Conservation (phyloP, 2,329 filamentous ascomycete genomes). For the Aspergillus transmontanensis region DNA sequence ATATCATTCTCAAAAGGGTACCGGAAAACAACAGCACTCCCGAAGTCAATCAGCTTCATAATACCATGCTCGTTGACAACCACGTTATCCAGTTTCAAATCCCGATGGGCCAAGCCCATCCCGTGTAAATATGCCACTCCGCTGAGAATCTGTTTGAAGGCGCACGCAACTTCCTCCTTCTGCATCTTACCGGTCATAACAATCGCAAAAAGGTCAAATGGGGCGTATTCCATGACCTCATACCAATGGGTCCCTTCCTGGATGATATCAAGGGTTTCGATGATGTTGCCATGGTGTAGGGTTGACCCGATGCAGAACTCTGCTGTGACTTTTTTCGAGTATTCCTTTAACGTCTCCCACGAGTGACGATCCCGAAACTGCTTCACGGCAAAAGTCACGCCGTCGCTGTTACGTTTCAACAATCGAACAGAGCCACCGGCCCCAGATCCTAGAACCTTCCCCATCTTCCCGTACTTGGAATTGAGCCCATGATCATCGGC, state of each 20-base stretch:
- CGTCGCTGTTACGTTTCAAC: conserved; percentile 91
- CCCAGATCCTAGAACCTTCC: conserved; percentile 88
- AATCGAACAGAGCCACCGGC: conserved; percentile 92
- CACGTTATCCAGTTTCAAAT: conserved; percentile 96
- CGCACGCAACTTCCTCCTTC: conserved; percentile 85
- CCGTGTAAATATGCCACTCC: conserved; percentile 93
- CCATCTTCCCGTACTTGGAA: conserved; percentile 94
- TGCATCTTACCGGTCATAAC: conserved; percentile 99
- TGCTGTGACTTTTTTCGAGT: conserved; percentile 96
- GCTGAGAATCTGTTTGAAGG: conserved; percentile 90
- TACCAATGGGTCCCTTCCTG: conserved; percentile 95
- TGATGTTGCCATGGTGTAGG: conserved; percentile 95
- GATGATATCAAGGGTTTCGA: conserved; percentile 95
- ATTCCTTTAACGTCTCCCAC: conserved; percentile 92
- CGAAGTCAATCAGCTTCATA: conserved; percentile 99
- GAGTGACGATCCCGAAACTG: conserved; percentile 90
- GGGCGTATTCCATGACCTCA: conserved; percentile 98
- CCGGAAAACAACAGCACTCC: conserved; percentile 92
- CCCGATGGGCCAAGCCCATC: conserved; percentile 91
- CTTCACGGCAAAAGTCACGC: conserved; percentile 94
- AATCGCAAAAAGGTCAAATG: conserved; percentile 93
- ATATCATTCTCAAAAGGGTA: conserved; percentile 95
- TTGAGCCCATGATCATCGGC: conserved; percentile 89
- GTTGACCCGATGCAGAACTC: conserved; percentile 98
- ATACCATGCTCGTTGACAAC: conserved; percentile 95